These are phyloP conservation scores for Wallacemonas sp. DNA, from an alignment of 208 protist species.

Conservation along the genomic window DNA sequence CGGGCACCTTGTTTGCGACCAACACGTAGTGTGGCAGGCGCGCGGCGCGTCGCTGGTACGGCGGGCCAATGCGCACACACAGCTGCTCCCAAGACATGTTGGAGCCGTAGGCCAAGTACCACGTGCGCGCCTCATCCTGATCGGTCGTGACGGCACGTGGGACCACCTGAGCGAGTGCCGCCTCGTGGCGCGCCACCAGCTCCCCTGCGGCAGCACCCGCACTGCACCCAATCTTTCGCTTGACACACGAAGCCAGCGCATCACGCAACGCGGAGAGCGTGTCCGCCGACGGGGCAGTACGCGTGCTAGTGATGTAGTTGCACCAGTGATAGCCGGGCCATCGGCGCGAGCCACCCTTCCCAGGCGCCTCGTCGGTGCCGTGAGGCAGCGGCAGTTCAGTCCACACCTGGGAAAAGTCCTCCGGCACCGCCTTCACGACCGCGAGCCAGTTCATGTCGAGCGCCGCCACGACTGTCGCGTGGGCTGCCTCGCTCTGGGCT, in stretches of 20 bases:
- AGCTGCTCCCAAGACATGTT: constrained; percentile 66
- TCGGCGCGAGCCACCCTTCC: constrained; percentile 14
- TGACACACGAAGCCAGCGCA: neutral
- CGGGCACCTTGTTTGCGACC: constrained; percentile 31
- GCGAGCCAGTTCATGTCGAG: constrained; percentile 16
- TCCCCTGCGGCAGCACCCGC: neutral
- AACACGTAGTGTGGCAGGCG: constrained; percentile 34
- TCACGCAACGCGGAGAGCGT: constrained; percentile 11
- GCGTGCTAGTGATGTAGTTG: constrained; percentile 32
- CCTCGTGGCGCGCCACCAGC: neutral
- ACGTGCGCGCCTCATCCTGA: constrained; percentile 22
- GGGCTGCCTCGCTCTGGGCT: neutral
- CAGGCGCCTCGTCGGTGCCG: neutral
- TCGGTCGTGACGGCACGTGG: constrained; percentile 19
- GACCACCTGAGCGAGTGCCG: neutral
- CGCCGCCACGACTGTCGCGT: constrained; percentile 19
- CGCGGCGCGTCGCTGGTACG: constrained; percentile 46
- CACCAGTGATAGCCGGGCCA: constrained; percentile 51
- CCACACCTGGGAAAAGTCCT: constrained; percentile 1
- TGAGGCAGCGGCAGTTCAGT: constrained; percentile 7
- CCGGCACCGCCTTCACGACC: neutral
- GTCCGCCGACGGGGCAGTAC: constrained; percentile 19
- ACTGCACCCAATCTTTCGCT: constrained; percentile 9
- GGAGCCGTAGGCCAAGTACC: constrained; percentile 50
- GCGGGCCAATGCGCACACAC: constrained; percentile 47